Conservation (phyloP, 2,329 filamentous ascomycete genomes). For the Microascus cirrosus region DNA sequence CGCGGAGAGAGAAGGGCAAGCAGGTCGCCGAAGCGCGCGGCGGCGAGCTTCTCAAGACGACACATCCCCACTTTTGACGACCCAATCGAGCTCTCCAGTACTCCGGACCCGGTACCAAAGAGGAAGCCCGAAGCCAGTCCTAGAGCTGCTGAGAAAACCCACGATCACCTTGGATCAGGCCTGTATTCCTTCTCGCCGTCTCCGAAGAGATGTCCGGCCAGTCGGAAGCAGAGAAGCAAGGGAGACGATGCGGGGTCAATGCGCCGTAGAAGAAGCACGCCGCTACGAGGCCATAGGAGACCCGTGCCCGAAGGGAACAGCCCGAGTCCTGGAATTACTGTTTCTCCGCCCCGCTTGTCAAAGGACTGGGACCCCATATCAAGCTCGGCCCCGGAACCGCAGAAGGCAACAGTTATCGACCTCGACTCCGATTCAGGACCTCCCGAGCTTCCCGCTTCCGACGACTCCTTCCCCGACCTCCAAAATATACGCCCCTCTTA, state of each 20-base stretch:
- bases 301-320: neutral
- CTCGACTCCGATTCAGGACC: constrained; percentile 19
- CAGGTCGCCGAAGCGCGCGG: neutral
- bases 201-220: neutral
- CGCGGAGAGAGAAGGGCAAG: neutral
- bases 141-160: neutral
- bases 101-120: constrained; percentile 11
- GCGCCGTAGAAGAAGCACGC: neutral
- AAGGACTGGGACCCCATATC: constrained; percentile 38
- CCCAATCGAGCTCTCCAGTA: constrained; percentile 25
- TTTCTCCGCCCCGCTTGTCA: neutral
- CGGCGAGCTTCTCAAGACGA: neutral
- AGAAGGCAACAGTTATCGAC: constrained; percentile 16
- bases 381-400: constrained; percentile 35
- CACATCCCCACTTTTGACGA: constrained; percentile 8
- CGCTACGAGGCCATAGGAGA: neutral
- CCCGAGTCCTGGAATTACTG: neutral
- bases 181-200: neutral
- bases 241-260: neutral
- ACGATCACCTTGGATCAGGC: neutral
- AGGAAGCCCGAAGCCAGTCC: neutral
- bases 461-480: constrained; percentile 36
- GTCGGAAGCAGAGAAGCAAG: neutral
- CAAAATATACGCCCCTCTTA: constrained; percentile 9
- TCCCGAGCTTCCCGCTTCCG: constrained; percentile 13